Conservation (phyloP, 345 rosid genomes). For the Noccaea caerulescens region DNA sequence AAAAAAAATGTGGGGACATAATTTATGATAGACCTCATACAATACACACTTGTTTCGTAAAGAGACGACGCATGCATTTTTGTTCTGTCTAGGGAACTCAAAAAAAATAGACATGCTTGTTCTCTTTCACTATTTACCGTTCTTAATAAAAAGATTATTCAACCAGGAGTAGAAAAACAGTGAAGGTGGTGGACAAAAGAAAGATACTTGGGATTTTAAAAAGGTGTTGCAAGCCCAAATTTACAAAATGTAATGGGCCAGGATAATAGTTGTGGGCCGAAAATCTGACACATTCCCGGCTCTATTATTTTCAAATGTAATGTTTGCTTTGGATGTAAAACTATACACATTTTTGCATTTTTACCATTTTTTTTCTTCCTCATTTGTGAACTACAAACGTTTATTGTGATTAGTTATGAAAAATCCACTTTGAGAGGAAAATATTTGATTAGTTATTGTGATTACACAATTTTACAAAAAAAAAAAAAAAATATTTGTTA, state of each 20-base stretch:
- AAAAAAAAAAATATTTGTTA: too few relatives aligned
- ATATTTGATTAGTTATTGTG: too few relatives aligned
- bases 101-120: not conserved
- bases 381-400: not conserved
- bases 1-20: conserved; percentile 26
- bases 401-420: not conserved
- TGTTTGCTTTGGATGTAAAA: not conserved
- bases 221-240: conserved; percentile 5
- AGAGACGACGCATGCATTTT: not conserved
- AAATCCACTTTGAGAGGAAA: not conserved
- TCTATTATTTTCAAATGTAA: not conserved
- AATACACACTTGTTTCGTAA: not conserved
- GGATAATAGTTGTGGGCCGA: not conserved
- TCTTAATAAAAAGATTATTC: not conserved
- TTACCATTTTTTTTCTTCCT: too few relatives aligned
- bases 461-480: too few relatives aligned
- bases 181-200: not conserved
- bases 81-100: not conserved
- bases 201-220: too few relatives aligned
- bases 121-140: not conserved
- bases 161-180: not conserved
- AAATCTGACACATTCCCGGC: not conserved
- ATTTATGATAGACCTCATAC: conserved; percentile 6
- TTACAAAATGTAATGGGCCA: not conserved
- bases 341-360: too few relatives aligned